A percentile compares a stretch with the other conserved stretches of the same genome.
phyloP scores from a whole-genome alignment of 2,329 filamentous ascomycete species.

The Colletotrichum aenigma region DNA sequence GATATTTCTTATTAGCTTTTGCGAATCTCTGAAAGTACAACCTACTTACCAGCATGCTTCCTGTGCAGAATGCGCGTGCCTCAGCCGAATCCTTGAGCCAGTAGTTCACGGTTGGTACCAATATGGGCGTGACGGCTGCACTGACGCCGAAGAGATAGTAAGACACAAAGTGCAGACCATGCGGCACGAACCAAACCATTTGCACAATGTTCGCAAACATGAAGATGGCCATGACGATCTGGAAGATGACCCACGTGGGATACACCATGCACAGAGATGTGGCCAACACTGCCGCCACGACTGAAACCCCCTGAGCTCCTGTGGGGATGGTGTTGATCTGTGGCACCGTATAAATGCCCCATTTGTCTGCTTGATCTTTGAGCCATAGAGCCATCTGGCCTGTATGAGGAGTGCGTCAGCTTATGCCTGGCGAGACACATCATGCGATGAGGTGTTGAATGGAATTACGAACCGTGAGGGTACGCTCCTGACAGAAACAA shows the following conservation, averaged over 20 bases:
- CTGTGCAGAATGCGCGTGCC: constrained; percentile 24
- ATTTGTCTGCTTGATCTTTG: constrained; percentile 18
- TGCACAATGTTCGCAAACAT: constrained; percentile 23
- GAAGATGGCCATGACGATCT: constrained; percentile 23
- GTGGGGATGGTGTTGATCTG: constrained; percentile 27
- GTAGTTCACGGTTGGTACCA: constrained; percentile 26
- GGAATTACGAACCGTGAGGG: not conserved
- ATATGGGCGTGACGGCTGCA: constrained; percentile 26
- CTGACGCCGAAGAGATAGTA: constrained; percentile 27
- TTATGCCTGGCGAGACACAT: not conserved
- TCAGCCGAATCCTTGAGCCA: constrained; percentile 27
- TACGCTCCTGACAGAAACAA: constrained; percentile 18
- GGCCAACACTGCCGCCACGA: constrained; percentile 27
- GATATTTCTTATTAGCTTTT: not conserved
- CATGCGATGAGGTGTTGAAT: not conserved
- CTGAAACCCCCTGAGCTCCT: constrained; percentile 28
- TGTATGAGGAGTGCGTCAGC: not conserved
- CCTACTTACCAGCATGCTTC: constrained; percentile 23
- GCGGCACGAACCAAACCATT: constrained; percentile 23
- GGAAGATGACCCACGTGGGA: constrained; percentile 33
- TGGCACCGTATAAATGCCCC: constrained; percentile 22
- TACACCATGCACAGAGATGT: constrained; percentile 37
- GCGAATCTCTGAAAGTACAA: no score
- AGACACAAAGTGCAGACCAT: constrained; percentile 20
- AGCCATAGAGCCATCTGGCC: constrained; percentile 24